phyloP scores from a whole-genome alignment of 2,329 filamentous ascomycete species.

The Alternaria arbusti region DNA sequence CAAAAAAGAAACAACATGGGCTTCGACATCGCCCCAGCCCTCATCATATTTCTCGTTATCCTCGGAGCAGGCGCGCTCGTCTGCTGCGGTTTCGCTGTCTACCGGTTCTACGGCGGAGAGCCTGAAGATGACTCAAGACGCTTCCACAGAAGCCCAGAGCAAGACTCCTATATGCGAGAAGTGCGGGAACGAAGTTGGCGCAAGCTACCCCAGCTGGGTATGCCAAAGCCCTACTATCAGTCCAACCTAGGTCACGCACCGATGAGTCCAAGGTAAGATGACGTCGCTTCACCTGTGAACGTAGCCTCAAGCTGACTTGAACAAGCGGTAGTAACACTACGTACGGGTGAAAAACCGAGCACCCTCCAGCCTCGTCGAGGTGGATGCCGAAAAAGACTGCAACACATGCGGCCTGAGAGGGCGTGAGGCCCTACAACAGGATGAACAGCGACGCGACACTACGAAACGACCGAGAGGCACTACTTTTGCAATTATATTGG shows the following conservation, averaged over 20 bases:
- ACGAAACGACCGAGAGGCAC: not conserved
- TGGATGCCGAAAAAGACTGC: not conserved
- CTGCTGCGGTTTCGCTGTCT: constrained; percentile 28
- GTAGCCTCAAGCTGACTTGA: not conserved
- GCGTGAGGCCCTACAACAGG: not conserved
- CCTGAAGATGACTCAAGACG: constrained; percentile 5
- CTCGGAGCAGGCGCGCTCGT: constrained; percentile 31
- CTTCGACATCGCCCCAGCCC: constrained; percentile 29
- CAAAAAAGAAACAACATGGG: constrained; percentile 36
- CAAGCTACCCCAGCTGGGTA: constrained; percentile 14
- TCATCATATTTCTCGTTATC: constrained; percentile 41
- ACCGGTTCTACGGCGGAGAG: constrained; percentile 23
- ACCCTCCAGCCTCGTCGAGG: not conserved
- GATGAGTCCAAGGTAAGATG: constrained; percentile 19
- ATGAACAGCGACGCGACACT: not conserved
- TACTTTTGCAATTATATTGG: not conserved
- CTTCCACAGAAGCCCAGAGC: constrained; percentile 25
- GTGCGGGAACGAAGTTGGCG: constrained; percentile 35
- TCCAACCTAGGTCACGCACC: constrained; percentile 18
- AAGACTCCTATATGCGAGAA: constrained; percentile 45
- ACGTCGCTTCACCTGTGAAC: not conserved
- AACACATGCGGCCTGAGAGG: not conserved
- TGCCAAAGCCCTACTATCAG: not conserved
- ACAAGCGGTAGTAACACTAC: constrained; percentile 18
- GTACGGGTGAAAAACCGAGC: constrained; percentile 16